These are phyloP conservation scores for Podila clonocystis DNA, from an alignment of 192 early-diverging fungal species.

Conservation along the genomic window DNA sequence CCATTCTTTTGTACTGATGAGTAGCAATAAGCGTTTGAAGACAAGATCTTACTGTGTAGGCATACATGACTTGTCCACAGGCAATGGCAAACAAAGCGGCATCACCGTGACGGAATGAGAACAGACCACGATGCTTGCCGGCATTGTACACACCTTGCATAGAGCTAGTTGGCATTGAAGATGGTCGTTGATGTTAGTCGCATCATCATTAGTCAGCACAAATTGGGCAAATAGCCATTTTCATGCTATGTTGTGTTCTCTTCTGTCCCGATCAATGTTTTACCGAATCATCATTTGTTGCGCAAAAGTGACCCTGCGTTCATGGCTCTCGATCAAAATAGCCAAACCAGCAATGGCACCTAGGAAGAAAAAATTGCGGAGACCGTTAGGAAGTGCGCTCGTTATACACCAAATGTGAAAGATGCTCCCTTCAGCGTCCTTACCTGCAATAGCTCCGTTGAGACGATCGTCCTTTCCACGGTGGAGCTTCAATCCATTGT, in stretches of 20 bases:
- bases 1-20: neutral
- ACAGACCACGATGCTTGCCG: slow-evolving; percentile 61
- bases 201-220: slow-evolving; percentile 22
- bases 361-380: neutral
- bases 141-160: slow-evolving; percentile 64
- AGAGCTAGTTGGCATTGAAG: neutral
- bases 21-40: neutral
- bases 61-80: slow-evolving; percentile 65
- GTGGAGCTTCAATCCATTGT: slow-evolving; percentile 65
- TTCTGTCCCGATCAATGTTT: neutral
- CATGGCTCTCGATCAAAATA: slow-evolving; percentile 64
- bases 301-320: slow-evolving; percentile 62
- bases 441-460: slow-evolving; percentile 64
- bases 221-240: neutral
- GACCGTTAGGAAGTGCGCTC: no score
- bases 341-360: slow-evolving; percentile 63
- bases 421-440: no score
- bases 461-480: slow-evolving; percentile 64
- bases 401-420: neutral
- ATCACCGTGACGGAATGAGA: slow-evolving; percentile 65
- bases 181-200: neutral
- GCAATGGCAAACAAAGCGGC: slow-evolving; percentile 62
- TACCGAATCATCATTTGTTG: slow-evolving; percentile 70
- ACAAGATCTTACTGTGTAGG: slow-evolving; percentile 60
- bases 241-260: neutral